phyloP scores from a whole-genome alignment of 2,329 filamentous ascomycete species.

The Penicillium sp. region DNA sequence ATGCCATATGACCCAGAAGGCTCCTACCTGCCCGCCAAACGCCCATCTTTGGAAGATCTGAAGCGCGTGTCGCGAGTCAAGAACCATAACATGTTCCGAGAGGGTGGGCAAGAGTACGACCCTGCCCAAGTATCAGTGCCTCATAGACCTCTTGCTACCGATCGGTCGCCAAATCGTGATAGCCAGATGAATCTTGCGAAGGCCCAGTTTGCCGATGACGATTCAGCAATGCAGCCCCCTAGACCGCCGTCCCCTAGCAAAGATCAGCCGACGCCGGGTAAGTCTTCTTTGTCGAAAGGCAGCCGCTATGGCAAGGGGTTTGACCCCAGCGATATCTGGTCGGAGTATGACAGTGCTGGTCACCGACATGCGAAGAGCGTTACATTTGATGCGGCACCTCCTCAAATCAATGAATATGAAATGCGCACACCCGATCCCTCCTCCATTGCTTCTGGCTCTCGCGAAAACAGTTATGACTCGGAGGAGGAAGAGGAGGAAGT shows the following conservation, averaged over 20 bases:
- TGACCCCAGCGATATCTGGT: conserved; percentile 66
- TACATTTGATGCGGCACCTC: conserved; percentile 90
- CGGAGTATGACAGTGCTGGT: conserved; percentile 56
- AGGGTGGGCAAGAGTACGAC: conserved; percentile 91
- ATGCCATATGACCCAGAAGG: conserved; percentile 57
- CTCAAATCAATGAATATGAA: conserved; percentile 95
- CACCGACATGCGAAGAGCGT: conserved; percentile 93
- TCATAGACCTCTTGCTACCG: conserved; percentile 73
- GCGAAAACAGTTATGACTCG: conserved; percentile 90
- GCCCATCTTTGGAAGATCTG: conserved; percentile 90
- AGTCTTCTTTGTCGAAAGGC: conserved; percentile 76
- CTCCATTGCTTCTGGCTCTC: conserved; percentile 81
- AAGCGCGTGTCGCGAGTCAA: conserved; percentile 93
- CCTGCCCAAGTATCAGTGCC: conserved; percentile 72
- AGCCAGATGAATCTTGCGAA: conserved; percentile 71
- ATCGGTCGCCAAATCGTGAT: conserved; percentile 55
- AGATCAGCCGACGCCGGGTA: conserved; percentile 74
- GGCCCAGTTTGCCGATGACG: conserved; percentile 24
- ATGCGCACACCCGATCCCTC: conserved; percentile 97
- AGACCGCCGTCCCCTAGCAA: conserved; percentile 60
- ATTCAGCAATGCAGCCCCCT: conserved; percentile 16
- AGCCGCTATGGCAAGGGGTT: conserved; percentile 58
- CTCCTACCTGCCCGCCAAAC: conserved; percentile 69
- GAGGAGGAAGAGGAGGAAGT: conserved; percentile 69
- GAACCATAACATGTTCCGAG: conserved; percentile 95